Evolutionary conservation across 345 rosid species (phyloP).

Genomic region (Angophora floribunda): DNA sequence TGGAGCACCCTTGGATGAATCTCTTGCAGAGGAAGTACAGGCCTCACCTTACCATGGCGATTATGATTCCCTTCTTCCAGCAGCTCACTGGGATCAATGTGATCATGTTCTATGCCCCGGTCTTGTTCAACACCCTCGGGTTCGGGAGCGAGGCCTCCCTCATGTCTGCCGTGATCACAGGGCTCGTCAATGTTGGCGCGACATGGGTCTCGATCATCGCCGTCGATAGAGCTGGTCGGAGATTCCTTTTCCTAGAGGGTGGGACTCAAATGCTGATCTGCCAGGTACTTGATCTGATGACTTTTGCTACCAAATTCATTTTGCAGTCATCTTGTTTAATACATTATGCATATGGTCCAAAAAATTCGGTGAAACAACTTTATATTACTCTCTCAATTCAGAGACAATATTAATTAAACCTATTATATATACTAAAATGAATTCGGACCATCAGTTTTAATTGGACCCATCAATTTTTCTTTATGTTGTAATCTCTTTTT

Average conservation of each 20-base stretch:
- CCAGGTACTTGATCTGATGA: slow-evolving; percentile 28
- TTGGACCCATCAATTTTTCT: too few relatives aligned
- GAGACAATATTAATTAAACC: too few relatives aligned
- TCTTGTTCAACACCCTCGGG: neutral
- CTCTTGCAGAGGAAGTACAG: neutral
- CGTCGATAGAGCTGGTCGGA: slow-evolving; percentile 4
- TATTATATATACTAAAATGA: too few relatives aligned
- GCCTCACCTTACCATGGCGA: neutral
- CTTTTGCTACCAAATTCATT: too few relatives aligned
- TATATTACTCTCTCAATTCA: too few relatives aligned
- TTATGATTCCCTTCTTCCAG: neutral
- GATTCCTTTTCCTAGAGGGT: slow-evolving; percentile 63
- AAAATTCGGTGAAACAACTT: too few relatives aligned
- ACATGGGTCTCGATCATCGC: neutral
- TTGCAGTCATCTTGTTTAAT: too few relatives aligned
- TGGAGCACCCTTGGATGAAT: neutral
- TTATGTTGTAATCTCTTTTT: too few relatives aligned
- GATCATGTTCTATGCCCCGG: neutral
- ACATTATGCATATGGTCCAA: too few relatives aligned
- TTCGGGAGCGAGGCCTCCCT: neutral
- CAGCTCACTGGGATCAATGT: neutral
- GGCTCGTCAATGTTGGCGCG: neutral
- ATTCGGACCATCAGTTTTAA: too few relatives aligned
- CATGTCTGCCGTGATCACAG: neutral
- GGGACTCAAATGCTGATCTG: slow-evolving; percentile 71